Percentiles rank a stretch among this genome's conserved stretches.
Conservation (phyloP, 2,329 filamentous ascomycete genomes). For the Penicillium sp. region DNA sequence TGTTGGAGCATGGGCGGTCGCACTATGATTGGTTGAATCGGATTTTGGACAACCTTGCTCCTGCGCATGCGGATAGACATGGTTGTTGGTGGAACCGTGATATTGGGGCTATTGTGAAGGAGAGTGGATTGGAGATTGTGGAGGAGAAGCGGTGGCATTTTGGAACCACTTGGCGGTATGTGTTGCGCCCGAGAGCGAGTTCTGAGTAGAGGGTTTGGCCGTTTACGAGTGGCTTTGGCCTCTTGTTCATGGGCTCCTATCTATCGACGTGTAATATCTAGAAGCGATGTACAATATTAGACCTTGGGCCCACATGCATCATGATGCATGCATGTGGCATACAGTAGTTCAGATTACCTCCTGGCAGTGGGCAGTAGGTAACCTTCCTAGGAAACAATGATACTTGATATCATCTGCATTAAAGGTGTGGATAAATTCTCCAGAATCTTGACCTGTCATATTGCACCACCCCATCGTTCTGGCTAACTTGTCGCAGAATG, state of each 20-base stretch:
- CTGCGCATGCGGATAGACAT: conserved; percentile 50
- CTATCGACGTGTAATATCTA: neutral
- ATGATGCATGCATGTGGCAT: neutral
- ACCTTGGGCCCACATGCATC: neutral
- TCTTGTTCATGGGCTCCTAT: neutral
- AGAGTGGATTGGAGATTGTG: conserved; percentile 50
- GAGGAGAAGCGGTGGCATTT: conserved; percentile 49
- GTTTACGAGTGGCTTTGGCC: neutral
- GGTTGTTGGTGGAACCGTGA: conserved; percentile 57
- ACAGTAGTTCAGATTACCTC: neutral
- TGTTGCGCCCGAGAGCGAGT: conserved; percentile 34
- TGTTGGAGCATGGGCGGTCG: conserved; percentile 52
- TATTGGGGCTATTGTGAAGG: conserved; percentile 48
- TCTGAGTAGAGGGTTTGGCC: neutral
- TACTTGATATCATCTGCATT: neutral
- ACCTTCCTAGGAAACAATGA: neutral
- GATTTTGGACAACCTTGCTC: conserved; percentile 48
- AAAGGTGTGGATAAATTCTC: neutral
- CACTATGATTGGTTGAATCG: conserved; percentile 49
- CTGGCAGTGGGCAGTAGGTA: neutral
- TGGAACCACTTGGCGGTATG: conserved; percentile 50
- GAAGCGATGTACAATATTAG: neutral
- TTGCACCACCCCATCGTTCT: neutral
- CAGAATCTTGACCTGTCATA: neutral
- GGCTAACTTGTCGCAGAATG: conserved; percentile 7